phyloP scores from a whole-genome alignment of 257 asterid genomes.

The Solanum peruvianum region DNA sequence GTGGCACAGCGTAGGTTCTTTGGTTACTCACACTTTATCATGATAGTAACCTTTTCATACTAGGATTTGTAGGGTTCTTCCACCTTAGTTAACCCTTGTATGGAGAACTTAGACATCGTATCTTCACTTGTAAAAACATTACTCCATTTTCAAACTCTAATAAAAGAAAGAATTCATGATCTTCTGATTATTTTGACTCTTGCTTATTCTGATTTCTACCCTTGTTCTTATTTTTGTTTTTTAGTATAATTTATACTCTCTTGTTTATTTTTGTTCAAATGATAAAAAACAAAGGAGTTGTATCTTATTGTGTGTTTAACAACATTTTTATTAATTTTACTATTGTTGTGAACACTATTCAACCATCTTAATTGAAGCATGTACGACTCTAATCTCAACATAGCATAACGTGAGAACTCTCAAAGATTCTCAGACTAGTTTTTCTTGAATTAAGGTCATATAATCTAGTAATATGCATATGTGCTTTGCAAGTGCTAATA shows the following conservation, averaged over 20 bases:
- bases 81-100: not conserved
- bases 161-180: too few relatives aligned
- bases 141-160: not conserved
- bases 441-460: not conserved
- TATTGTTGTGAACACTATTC: not conserved
- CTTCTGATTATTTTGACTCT: not conserved
- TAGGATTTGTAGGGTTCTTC: too few relatives aligned
- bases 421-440: not conserved
- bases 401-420: not conserved
- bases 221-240: not conserved
- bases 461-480: too few relatives aligned
- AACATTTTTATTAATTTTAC: too few relatives aligned
- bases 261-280: not conserved
- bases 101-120: not conserved
- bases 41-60: too few relatives aligned
- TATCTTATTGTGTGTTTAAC: too few relatives aligned
- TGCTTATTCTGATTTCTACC: not conserved
- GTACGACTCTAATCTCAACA: not conserved
- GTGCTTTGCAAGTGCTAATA: too few relatives aligned
- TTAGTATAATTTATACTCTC: not conserved
- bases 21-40: too few relatives aligned
- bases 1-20: too few relatives aligned
- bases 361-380: not conserved
- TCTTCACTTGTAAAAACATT: not conserved
- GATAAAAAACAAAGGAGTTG: not conserved